Base-by-base conservation (phyloP, 257 asterid species). In the Rubia yunnanensis region DNA sequence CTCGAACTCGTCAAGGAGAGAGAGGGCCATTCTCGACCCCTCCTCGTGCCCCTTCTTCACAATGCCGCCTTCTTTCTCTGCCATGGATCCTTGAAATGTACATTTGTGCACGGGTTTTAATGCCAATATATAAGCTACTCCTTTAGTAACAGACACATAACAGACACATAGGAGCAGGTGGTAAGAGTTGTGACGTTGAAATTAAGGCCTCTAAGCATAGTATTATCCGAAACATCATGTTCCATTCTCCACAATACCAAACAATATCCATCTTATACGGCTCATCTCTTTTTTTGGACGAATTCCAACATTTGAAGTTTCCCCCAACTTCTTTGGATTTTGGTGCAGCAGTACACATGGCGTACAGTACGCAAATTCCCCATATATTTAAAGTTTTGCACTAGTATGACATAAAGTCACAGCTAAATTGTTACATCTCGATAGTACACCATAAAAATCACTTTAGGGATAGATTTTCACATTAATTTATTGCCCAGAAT, bases 21-120 rank as follows among this genome's bases (percentile, higher is more conserved):
- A 57, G 4, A 55, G n/a, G 22, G 78, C 78, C 73, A 68, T 54
- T 44, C 62, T 62, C 46, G 56, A 15, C 8, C 74, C 67, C 44
- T 74, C 71, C 20, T 74, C 74, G 1, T 58, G 68, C 0, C 78
- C 71, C 39, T 49, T 74, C 67, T 63, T 74, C 60, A 64, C 68
- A 31, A 41, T n/a, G 34, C 71, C 74, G 11, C 72, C 74, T 58
- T 59, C 72, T 66, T 59, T 64, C 41, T 59, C 64, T 14, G 68
- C 68, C 71, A 64, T 69, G 20, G 57, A 4, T 48, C 11, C 6
- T 36, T 26, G 38, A 35, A 34, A 7, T 32, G 36, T 55, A 26
- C 35, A 26, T 55, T 55, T 55, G 34, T 15, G 10, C 7, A 20
- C 6, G 24, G 60, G n/a, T 55, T 10, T 55, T 22, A 50, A 10